These are phyloP conservation scores for Vigna trinervia DNA, from an alignment of 306 rosid species.

Conservation along the genomic window DNA sequence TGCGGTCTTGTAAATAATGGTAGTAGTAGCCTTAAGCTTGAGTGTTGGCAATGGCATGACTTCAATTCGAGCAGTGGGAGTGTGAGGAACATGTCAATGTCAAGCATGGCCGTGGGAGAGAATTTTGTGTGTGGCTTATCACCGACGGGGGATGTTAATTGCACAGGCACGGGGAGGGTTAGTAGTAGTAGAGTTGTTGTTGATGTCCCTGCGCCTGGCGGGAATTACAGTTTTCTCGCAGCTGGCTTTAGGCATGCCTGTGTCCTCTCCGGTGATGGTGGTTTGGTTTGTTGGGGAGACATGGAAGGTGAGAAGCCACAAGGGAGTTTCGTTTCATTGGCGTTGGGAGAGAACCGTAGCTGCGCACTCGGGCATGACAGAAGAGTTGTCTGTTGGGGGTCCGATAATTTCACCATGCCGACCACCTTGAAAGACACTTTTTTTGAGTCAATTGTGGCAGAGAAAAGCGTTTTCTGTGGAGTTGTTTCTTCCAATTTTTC, in stretches of 20 bases:
- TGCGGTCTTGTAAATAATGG: slow-evolving; percentile 61
- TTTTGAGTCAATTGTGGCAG: slow-evolving; percentile 69
- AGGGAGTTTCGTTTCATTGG: slow-evolving; percentile 64
- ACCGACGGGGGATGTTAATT: slow-evolving; percentile 43
- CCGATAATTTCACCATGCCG: slow-evolving; percentile 64
- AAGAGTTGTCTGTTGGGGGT: slow-evolving; percentile 76
- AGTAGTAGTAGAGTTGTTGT: slow-evolving; percentile 37
- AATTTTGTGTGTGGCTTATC: slow-evolving; percentile 71
- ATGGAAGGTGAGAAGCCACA: slow-evolving; percentile 46
- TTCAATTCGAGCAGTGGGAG: not conserved
- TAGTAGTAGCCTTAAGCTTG: slow-evolving; percentile 25
- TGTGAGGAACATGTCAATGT: slow-evolving; percentile 60
- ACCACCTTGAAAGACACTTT: slow-evolving; percentile 27
- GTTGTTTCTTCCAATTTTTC: slow-evolving; percentile 48
- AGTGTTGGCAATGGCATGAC: slow-evolving; percentile 76
- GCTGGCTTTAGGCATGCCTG: slow-evolving; percentile 77
- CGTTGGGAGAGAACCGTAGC: slow-evolving; percentile 75
- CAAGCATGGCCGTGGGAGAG: slow-evolving; percentile 68
- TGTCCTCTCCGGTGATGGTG: slow-evolving; percentile 48
- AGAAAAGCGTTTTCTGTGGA: slow-evolving; percentile 73
- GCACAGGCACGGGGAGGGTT: slow-evolving; percentile 45
- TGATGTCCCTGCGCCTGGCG: slow-evolving; percentile 17
- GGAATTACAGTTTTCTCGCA: slow-evolving; percentile 48
- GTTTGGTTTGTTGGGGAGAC: slow-evolving; percentile 76
- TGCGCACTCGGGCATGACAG: slow-evolving; percentile 60